Base-by-base conservation (phyloP, 805 yeast species). In the Helenozyma baotianmanensis region DNA sequence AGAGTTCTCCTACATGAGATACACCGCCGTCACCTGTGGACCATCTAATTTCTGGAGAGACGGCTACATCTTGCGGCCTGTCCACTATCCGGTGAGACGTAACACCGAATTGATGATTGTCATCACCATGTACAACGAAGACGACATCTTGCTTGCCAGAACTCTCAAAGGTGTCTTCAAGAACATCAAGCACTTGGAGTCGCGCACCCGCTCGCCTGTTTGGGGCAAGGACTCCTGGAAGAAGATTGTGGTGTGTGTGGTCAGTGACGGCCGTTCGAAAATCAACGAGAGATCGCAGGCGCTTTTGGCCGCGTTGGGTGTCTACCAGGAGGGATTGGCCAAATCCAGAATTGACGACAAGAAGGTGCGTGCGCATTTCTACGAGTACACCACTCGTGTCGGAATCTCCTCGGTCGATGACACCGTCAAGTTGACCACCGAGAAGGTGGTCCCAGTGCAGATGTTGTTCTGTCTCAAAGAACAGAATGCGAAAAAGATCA, bases 51-150 rank as follows among this genome's bases (percentile, higher is more conserved):
- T 78, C 54, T 64, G 64, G 38, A 57, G 66, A 27, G 69, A 68
- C 38, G 80, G 80, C 6, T 78, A 74, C 54, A 68, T 69, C 27
- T 62, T 78, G 37, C 64, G 84, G 26, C 77, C 76, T 3, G 63
- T 66, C 13, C 75, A 75, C 48, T 76, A 75, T 51, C 74, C 72
- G 10, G 53, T 52, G 31, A 67, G 70, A 9, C 66, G 82, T 22
- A 67, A 70, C 33, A 78, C 83, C 0, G 84, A 78, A 53, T 55
- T 78, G 51, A 66, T 78, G 61, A 65, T 78, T 32, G 80, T 79
- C 15, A 54, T 78, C 39, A 78, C 84, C 21, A 78, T 78, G 74
- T 78, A 78, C 52, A 78, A 78, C 49, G 84, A 78, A 53, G 82
- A 78, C 56, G 81, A 78, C 53, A 61, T 70, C 24, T 58, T 79